Base-by-base conservation (phyloP, 2,329 filamentous ascomycete species). In the Paecilomyces dactylethromorphus region DNA sequence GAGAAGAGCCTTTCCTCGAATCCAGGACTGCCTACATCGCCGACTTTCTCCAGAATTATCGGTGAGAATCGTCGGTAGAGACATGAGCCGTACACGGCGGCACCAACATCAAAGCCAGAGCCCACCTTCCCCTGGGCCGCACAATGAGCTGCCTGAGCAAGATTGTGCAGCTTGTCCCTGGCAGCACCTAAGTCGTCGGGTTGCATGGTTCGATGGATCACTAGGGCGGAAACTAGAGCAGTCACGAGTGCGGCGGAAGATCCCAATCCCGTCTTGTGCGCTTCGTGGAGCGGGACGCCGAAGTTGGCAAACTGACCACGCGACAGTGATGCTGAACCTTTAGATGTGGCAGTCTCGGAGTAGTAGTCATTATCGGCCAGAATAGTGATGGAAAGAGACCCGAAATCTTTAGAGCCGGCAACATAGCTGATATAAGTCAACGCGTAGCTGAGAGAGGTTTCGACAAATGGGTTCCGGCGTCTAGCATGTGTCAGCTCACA, bases 291-390 rank as follows among this genome's bases (percentile, higher is more conserved):
- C 5, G 87, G 84, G 15, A 93, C 87, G 51, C 84, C 82, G 76
- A 96, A 96, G 71, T 87, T 83, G 63, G 86, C 83, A 78, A 97
- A 97, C 62, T 86, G 85, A 15, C 70, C 68, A 11, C 65, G 65
- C 67, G 75, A 59, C 64, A 67, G 70, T 59, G 66, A 69, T 24
- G 68, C 71, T 59, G 69, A 64, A 13, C 64, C 64, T 53, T 68
- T 73, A 58, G 73, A 71, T 18, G 79, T 71, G 26, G 79, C 72
- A 2, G 87, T 81, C 60, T 87, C 86, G 3, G 94, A 97, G 80
- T 97, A 99, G 82, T 99, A 99, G 78, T 95, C 91, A 70, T 94
- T 92, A 77, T 97, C 92, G 60, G 94, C 93, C 35, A 97, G 84
- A 71, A 99, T 93, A 61, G 90, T 92, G 72, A 97, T 84, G 13